Conservation (phyloP, 495 filamentous ascomycete genomes). For the Niebla homalea region DNA sequence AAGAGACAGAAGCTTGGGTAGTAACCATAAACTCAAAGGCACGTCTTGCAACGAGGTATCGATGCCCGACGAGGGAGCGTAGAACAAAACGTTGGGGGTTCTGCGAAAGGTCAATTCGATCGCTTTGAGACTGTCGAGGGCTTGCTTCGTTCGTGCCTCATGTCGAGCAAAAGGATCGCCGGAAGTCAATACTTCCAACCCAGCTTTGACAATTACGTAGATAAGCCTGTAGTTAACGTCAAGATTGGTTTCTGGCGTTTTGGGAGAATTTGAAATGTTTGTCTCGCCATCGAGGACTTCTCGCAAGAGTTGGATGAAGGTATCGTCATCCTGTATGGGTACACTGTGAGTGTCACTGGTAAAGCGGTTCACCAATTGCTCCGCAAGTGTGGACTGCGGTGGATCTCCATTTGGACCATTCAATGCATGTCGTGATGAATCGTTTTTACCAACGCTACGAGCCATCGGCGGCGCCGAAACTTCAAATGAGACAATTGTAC, state of each 20-base stretch:
- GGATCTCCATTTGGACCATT: slow-evolving; percentile 20
- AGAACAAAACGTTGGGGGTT: slow-evolving; percentile 57
- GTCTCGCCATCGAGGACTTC: slow-evolving; percentile 43
- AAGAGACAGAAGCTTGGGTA: slow-evolving; percentile 47
- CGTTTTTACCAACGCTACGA: slow-evolving; percentile 10
- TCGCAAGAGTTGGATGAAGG: slow-evolving; percentile 49
- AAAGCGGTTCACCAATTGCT: slow-evolving; percentile 47
- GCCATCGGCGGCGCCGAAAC: neutral
- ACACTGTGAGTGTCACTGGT: slow-evolving; percentile 23
- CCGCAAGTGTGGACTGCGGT: slow-evolving; percentile 57
- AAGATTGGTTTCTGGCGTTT: slow-evolving; percentile 47
- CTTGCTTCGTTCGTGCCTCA: slow-evolving; percentile 40
- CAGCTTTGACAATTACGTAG: slow-evolving; percentile 67
- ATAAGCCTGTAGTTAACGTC: slow-evolving; percentile 72
- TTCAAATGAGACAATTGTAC: too few relatives aligned
- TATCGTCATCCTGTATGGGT: slow-evolving; percentile 32
- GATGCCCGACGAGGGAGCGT: slow-evolving; percentile 20
- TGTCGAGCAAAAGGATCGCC: slow-evolving; percentile 48
- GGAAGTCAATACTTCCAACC: slow-evolving; percentile 49
- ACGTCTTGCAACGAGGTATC: slow-evolving; percentile 17
- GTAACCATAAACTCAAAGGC: slow-evolving; percentile 69
- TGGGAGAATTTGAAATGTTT: slow-evolving; percentile 22
- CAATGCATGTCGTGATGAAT: slow-evolving; percentile 2
- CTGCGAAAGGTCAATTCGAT: slow-evolving; percentile 59
- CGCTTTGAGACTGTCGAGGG: slow-evolving; percentile 54